Percentiles rank a stretch among this genome's conserved stretches.
These are phyloP conservation scores for Didymella arachidicola DNA, from an alignment of 2,329 filamentous ascomycete genomes.

Conservation along the genomic window DNA sequence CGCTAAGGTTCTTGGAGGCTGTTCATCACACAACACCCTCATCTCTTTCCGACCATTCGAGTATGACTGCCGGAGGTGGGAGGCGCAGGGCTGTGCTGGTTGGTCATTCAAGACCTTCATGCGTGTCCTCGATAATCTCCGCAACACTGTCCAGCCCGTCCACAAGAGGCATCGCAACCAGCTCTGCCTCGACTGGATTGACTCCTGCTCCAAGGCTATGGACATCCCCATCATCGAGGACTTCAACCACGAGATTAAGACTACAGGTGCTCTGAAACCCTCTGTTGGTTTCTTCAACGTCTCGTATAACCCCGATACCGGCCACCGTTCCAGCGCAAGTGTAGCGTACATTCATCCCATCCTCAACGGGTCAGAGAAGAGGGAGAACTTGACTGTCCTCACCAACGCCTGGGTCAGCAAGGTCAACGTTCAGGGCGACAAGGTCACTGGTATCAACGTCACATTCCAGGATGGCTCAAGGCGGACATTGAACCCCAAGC, in stretches of 20 bases:
- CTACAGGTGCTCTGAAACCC: conserved; percentile 74
- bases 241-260: conserved; percentile 84
- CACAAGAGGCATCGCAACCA: conserved; percentile 87
- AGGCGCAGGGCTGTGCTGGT: conserved; percentile 79
- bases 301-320: conserved; percentile 89
- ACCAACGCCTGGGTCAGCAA: conserved; percentile 89
- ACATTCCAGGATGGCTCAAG: conserved; percentile 68
- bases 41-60: conserved; percentile 93
- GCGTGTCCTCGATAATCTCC: conserved; percentile 80
- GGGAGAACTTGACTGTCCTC: conserved; percentile 83
- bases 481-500: conserved; percentile 66
- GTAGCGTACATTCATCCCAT: conserved; percentile 95
- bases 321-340: conserved; percentile 82
- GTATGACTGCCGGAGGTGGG: conserved; percentile 87
- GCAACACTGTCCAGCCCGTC: conserved; percentile 89
- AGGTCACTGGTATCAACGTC: conserved; percentile 76
- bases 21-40: conserved; percentile 91
- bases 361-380: conserved; percentile 79
- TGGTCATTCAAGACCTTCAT: conserved; percentile 89
- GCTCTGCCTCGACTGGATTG: conserved; percentile 88
- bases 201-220: conserved; percentile 79
- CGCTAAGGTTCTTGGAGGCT: conserved; percentile 90
- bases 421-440: conserved; percentile 74
- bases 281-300: conserved; percentile 91
- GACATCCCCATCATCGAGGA: conserved; percentile 82